phyloP scores from a whole-genome alignment of 31 red algal species.

The Bonnemaisonia californica region DNA sequence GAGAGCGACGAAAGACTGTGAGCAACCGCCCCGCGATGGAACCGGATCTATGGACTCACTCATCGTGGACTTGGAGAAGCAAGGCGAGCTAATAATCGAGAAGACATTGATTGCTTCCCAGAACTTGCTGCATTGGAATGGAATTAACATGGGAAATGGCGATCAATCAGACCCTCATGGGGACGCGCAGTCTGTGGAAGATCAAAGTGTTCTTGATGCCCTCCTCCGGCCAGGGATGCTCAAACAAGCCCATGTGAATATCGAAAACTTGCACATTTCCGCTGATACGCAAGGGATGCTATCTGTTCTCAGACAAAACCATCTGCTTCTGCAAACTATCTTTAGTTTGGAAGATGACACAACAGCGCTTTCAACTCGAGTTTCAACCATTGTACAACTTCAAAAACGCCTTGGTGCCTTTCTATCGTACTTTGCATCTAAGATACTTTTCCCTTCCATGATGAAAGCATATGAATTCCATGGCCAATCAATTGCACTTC shows the following conservation, averaged over 20 bases:
- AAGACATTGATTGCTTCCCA: conserved; percentile 29
- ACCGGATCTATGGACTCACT: no score
- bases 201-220: background rate
- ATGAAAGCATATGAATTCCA: conserved; percentile 31
- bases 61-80: background rate
- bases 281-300: background rate
- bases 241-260: background rate
- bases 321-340: background rate
- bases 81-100: background rate
- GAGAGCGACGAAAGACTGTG: no score
- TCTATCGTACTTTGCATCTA: conserved; percentile 4
- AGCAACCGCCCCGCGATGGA: no score
- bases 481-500: conserved; percentile 41
- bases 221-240: background rate
- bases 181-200: background rate
- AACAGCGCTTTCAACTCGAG: background rate
- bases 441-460: conserved; percentile 41
- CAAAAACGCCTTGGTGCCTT: conserved; percentile 21
- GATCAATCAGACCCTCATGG: background rate
- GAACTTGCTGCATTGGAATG: conserved; percentile 27
- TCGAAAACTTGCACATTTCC: background rate
- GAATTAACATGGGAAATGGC: background rate
- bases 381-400: background rate
- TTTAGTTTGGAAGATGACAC: background rate
- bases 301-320: background rate